Evolutionary conservation across 345 rosid genomes (phyloP), one percentile per base, ranked within the genome.

Genomic region (Reutealis trisperma): DNA sequence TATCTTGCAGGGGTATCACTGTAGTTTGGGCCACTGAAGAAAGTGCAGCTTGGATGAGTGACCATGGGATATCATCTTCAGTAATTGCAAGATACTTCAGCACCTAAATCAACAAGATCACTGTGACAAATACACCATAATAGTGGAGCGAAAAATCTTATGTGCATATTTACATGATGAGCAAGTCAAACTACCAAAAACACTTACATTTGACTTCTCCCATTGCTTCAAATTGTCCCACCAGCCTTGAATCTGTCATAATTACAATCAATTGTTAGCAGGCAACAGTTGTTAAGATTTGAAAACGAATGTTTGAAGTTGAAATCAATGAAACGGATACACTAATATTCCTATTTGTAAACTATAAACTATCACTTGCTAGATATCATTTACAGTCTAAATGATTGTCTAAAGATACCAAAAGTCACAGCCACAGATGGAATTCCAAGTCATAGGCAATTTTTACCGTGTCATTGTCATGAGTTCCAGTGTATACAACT

Each of bases 401-500:
- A 21, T 25, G 24, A 44, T 24, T 34, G 18, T 25, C 25, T 41
- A 57, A 42, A 41, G 32, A 13, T 51, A 30, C n/a, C 19, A 41
- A 55, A 55, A 42, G 70, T 10, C 63, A 72, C 42, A 61, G 61
- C 21, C 69, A 62, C 59, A 75, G 15, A 54, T 27, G 5, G 59
- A 42, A 41, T 18, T 42, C 52, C n/a, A 67, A 16, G 6, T 27
- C 76, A 75, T 51, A 42, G 21, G 73, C 34, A 75, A 68, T 37
- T 75, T 51, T 79, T 86, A 95, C 97, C 75, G 98, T 93, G 81
- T 95, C 99, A 75, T 95, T 93, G 78, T 95, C 99, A 84, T 93
- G 99, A 44, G 99, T 95, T 81, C 98, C 99, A n/a, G 97, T 89
- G 87, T 95, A 95, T 27, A 92, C 94, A 81, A 95, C 97, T 87